phyloP scores from a whole-genome alignment of 495 filamentous ascomycete genomes.

The Cercophora scortea region DNA sequence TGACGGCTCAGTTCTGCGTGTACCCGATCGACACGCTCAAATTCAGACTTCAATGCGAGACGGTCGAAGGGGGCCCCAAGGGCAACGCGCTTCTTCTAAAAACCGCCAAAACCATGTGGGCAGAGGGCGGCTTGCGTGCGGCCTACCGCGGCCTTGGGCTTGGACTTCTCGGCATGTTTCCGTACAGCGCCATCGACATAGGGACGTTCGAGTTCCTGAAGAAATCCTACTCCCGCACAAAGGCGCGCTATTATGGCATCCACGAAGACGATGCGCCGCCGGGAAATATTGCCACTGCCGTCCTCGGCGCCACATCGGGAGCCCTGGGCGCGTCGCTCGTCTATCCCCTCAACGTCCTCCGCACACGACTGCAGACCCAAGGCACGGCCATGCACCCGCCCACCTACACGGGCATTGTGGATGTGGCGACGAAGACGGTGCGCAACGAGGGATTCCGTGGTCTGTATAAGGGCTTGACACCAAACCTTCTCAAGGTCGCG shows the following conservation, averaged over 20 bases:
- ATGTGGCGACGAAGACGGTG: slow-evolving; percentile 76
- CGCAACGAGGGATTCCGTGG: slow-evolving; percentile 76
- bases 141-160: slow-evolving; percentile 92
- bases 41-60: slow-evolving; percentile 92
- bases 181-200: slow-evolving; percentile 94
- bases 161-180: slow-evolving; percentile 92
- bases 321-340: slow-evolving; percentile 91
- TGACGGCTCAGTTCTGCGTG: slow-evolving; percentile 92
- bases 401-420: slow-evolving; percentile 80
- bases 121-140: slow-evolving; percentile 58
- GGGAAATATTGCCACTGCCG: slow-evolving; percentile 69
- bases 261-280: slow-evolving; percentile 76
- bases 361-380: slow-evolving; percentile 90
- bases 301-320: slow-evolving; percentile 81
- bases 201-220: slow-evolving; percentile 93
- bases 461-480: slow-evolving; percentile 90
- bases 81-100: slow-evolving; percentile 79
- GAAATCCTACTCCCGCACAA: slow-evolving; percentile 55
- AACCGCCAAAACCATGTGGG: slow-evolving; percentile 80
- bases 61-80: slow-evolving; percentile 71
- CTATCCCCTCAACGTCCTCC: slow-evolving; percentile 90
- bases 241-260: slow-evolving; percentile 59
- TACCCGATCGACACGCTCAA: slow-evolving; percentile 97
- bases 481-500: slow-evolving; percentile 93
- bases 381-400: slow-evolving; percentile 86